Evolutionary conservation across 139 green algal species (phyloP), one percentile per base, ranked within the genome.

Genomic region (Tetradesmus lagerheimii): DNA sequence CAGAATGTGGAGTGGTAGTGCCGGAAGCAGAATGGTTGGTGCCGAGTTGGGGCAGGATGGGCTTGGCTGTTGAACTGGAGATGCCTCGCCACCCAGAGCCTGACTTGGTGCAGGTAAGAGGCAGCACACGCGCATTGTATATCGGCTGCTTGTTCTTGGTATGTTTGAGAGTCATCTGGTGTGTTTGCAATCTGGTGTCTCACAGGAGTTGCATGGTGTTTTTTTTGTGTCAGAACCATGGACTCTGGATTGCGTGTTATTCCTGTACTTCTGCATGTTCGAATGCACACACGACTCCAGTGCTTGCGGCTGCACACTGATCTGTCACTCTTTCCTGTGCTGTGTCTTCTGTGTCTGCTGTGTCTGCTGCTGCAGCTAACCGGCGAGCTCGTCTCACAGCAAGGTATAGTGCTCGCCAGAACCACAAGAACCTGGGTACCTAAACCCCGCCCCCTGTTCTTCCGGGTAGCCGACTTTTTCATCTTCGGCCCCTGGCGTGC

Each of bases 341-440:
- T n/a, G n/a, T n/a, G n/a, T n/a, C n/a, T n/a, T n/a, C n/a, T n/a
- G n/a, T n/a, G n/a, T n/a, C 37, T 62, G 77, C 77, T 64, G 45
- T 29, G 3, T 29, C 11, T 76, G 50, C 43, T 34, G 47, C 80
- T 75, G 80, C 45, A 90, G 86, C 38, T 90, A 5, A 90, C 86
- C 0, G 47, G 76, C 43, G 86, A 90, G 86, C 50, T 90, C 1
- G 29, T 90, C 18, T 45, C 47, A 4, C 45, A 75, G 66, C 47
- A 85, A 25, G 86, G 86, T 29, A 64, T 79, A 12, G 16, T 90
- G 16, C 50, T 90, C 12, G 86, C 34, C 35, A 39, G 86, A 18
- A 75, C 86, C 5, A 71, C 86, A 29, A 77, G 86, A 11, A 90
- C 86, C 29, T 84, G 76, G 71, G 31, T 90, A 47, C 76, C 86